Evolutionary conservation across 352 stramenopile genomes (phyloP), one percentile per base, ranked within the genome.

Genomic region (Phytophthora capsici): DNA sequence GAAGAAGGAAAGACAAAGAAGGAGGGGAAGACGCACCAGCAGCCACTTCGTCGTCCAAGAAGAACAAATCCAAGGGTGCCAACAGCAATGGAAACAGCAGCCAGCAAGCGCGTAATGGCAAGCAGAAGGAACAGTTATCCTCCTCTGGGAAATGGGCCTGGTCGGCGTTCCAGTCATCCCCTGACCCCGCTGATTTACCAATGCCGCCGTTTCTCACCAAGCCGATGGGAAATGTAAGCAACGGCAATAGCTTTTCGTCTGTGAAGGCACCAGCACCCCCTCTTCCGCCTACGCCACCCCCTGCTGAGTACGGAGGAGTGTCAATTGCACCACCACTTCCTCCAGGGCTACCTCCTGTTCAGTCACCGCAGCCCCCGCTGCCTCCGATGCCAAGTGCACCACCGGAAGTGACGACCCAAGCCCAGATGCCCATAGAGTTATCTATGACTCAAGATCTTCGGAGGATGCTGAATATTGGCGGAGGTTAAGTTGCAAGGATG

Each of bases 121-220:
- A 87, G 61, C 55, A 69, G 49, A 87, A 90, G 46, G 71, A 86
- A 44, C 73, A 87, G 41, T 56, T 84, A 6, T 89, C 81, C 36
- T 60, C 77, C 0, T 75, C 71, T 4, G 80, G 82, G 37, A 94
- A 94, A 53, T 94, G 84, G 84, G 86, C 86, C 9, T 94, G 86
- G 86, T 93, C 84, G 46, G 84, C 84, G 25, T 94, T 94, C 56
- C 86, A 94, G 66, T 91, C 83, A 19, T 93, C 86, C 4, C 86
- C 86, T 7, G 86, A 94, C 20, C 86, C 86, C 7, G 77, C 80
- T 61, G 74, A 87, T 41, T 65, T 94, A 8, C 86, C 86, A 36
- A 68, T 94, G 57, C 86, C 86, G n/a, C 82, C 84, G 44, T 94
- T 94, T 46, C 67, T 90, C 17, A 64, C 68, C 1, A 71, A 74